Base-by-base conservation (phyloP, 139 green algal species). In the Dunaliella primolecta region DNA sequence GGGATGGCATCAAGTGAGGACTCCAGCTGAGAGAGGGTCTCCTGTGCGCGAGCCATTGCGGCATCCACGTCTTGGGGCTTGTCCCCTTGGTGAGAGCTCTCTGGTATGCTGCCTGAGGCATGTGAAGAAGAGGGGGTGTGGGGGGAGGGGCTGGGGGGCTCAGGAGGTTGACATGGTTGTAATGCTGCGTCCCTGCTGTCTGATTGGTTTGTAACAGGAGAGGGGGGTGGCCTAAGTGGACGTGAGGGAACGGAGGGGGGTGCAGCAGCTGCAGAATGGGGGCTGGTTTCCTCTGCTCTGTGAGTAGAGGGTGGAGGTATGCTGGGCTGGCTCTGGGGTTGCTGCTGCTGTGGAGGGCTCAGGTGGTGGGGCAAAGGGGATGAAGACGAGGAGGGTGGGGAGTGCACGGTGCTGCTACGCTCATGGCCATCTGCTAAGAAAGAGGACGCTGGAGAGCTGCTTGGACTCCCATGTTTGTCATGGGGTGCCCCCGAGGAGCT, bases 1-100 rank as follows among this genome's bases (percentile, higher is more conserved):
- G 88, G 27, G 11, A 91, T 91, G 38, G 70, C 77, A 3, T 91
- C 88, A 30, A 91, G 83, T 1, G 75, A 86, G n/a, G 70, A 79
- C 71, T 91, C 88, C 33, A 77, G 27, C 32, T 85, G 76, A 34
- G 75, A 7, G 29, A 91, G 88, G 0, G 88, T 85, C 2, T 81
- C 79, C 72, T 91, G 85, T 1, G 88, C 88, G 33, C 85, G 85
- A 1, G 85, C 79, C 0, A 91, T 32, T 2, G 88, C 88, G 0
- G 78, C 88, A 0, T 78, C 56, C 0, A 91, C 87, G 38, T 84
- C 35, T 0, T 80, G 32, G n/a, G 46, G 46, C 7, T 15, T 15
- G 46, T 64, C 46, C 7, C 46, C 7, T 64, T 15, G 15, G 46
- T 64, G 46, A 64, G 46, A 15, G n/a, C n/a, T n/a, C n/a, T n/a